phyloP scores from a whole-genome alignment of 106 monocot species.

The Dioscorea zingiberensis region DNA sequence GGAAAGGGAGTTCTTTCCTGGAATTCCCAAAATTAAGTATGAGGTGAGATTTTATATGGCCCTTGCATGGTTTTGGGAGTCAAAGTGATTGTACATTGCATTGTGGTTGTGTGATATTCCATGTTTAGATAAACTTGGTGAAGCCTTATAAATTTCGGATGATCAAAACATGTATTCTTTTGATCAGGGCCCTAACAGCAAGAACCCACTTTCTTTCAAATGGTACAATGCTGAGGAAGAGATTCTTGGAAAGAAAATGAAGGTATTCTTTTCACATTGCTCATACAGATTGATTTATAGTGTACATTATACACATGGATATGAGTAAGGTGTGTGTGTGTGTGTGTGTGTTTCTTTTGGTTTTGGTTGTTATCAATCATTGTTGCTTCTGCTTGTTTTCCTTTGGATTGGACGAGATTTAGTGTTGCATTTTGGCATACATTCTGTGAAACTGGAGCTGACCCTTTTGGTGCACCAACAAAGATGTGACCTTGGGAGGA shows the following conservation, averaged over 20 bases:
- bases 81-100: background rate
- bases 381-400: too few relatives aligned
- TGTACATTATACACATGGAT: background rate
- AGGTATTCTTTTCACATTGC: background rate
- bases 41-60: constrained; percentile 40
- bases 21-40: constrained; percentile 88
- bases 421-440: constrained; percentile 75
- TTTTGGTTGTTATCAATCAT: constrained; percentile 95
- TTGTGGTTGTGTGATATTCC: background rate
- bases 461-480: too few relatives aligned
- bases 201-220: too few relatives aligned
- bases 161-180: too few relatives aligned
- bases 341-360: constrained; percentile 95
- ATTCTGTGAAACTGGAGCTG: too few relatives aligned
- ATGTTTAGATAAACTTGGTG: background rate
- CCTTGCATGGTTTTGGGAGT: background rate
- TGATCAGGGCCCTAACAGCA: too few relatives aligned
- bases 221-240: too few relatives aligned
- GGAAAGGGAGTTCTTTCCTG: constrained; percentile 94
- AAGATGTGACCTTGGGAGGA: too few relatives aligned
- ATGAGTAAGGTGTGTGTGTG: constrained; percentile 80
- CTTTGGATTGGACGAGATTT: too few relatives aligned
- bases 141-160: too few relatives aligned
- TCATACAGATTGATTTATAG: background rate
- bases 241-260: too few relatives aligned